Evolutionary conservation across 257 asterid genomes (phyloP), one percentile per base, ranked within the genome.

Genomic region (Lithospermum erythrorhizon): DNA sequence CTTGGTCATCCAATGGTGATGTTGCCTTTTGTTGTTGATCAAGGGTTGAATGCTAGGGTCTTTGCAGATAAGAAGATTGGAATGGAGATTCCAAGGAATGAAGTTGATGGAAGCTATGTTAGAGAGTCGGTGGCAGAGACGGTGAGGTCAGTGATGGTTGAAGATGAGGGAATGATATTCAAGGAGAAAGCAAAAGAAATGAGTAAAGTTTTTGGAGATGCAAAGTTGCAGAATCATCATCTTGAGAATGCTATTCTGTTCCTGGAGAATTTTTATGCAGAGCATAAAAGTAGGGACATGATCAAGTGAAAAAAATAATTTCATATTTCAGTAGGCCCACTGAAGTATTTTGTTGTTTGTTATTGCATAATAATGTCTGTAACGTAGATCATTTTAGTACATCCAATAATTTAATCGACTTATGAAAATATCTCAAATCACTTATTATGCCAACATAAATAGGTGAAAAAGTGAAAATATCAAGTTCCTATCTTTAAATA

Each of bases 21-120:
- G 41, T 55, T 76, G 22, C 73, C 76, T 5, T 73, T 76, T 56
- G 32, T 35, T 37, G 60, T 61, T 0, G 79, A 76, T 23, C 78
- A 70, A 25, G 76, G 82, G 15, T n/a, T 69, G 67, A 72, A 60
- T 48, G 82, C 78, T 5, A 52, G 82, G 60, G 60, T 76, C 0
- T 27, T 76, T 0, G 70, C 61, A 23, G 81, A 65, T 17, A 58
- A 55, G 6, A 14, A 65, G 53, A 59, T 72, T 9, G 68, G 65
- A 0, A 20, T 41, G 0, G 61, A 45, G 23, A 53, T 72, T 19
- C 57, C 61, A 0, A 55, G 75, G 51, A 21, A 68, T 5, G 77
- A 68, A 10, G 11, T 19, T 1, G 63, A 72, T 0, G 75, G 81
- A 6, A 22, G 67, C 1, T 76, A 30, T 66, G 65, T 70, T 0